Base-by-base conservation (phyloP, 2,329 filamentous ascomycete species). In the Zymoseptoria crescenta region DNA sequence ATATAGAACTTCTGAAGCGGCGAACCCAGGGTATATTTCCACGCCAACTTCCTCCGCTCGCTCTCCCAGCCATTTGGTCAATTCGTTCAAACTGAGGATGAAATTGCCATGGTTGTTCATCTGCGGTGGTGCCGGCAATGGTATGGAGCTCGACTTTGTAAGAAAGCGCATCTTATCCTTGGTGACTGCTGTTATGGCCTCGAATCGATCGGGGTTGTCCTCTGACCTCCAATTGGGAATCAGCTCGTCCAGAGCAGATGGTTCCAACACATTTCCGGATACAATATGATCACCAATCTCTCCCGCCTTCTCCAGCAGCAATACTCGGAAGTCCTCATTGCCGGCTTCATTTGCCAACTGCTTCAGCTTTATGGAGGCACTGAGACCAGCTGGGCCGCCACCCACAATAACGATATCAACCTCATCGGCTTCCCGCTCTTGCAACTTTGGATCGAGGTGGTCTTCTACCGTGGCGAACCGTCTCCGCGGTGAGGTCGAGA, bases 41-140 rank as follows among this genome's bases (percentile, higher is more conserved):
- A 99, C 94, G 30, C 94, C 94, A 29, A 95, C 72, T 76, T 97
- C 94, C 76, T 99, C 94, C n/a, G 94, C 94, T 53, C 93, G 85
- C 73, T 97, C 94, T 54, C 90, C 92, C 2, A 99, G 81, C 94
- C 94, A 99, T 76, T 93, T 95, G 59, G 89, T 88, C 70, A 99
- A 87, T 74, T 97, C 90, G 74, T 95, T 97, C 69, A 99, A 77
- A 71, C 90, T 96, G 70, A 99, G 86, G 66, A 99, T 99, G 75
- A 95, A 97, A 77, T 99, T 99, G 66, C 94, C 94, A 70, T 96
- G 84, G 74, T 99, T 99, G 79, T 92, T 85, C 94, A 99, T 99
- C 78, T 97, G 94, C 30, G 94, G 94, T 51, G 94, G 94, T 10
- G 87, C 85, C 1, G 93, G 94, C 56, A 97, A 79, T 5, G 91